phyloP scores from a whole-genome alignment of 2,329 filamentous ascomycete genomes.

The Colletotrichum neosansevieriae region DNA sequence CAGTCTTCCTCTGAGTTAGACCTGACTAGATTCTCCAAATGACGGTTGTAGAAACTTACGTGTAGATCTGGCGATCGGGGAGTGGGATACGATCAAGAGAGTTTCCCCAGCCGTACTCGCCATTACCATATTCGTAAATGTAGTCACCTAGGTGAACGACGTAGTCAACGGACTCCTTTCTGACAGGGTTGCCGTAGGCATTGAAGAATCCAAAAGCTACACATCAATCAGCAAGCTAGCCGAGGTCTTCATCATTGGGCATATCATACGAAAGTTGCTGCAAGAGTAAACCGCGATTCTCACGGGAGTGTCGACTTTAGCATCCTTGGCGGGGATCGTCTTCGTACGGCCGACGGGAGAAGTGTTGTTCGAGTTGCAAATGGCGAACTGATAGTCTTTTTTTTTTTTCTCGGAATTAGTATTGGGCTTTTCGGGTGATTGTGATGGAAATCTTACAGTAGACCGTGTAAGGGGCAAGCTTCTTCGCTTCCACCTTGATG shows the following conservation, averaged over 20 bases:
- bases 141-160: slow-evolving; percentile 71
- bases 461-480: slow-evolving; percentile 71
- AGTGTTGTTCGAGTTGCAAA: slow-evolving; percentile 72
- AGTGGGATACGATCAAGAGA: slow-evolving; percentile 64
- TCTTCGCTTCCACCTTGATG: slow-evolving; percentile 76
- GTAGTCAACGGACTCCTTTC: slow-evolving; percentile 71
- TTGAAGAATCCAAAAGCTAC: slow-evolving; percentile 66
- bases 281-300: slow-evolving; percentile 79
- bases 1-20: slow-evolving; percentile 43
- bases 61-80: slow-evolving; percentile 63
- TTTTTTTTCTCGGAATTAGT: not conserved
- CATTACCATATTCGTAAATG: slow-evolving; percentile 70
- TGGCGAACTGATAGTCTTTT: slow-evolving; percentile 71
- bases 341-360: slow-evolving; percentile 77
- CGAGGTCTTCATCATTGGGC: not conserved
- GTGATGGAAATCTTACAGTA: slow-evolving; percentile 59
- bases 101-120: slow-evolving; percentile 63
- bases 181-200: slow-evolving; percentile 68
- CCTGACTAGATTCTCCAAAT: too few relatives aligned
- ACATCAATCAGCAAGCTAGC: not conserved
- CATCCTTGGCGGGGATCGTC: slow-evolving; percentile 70
- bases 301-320: slow-evolving; percentile 65
- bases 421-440: slow-evolving; percentile 42
- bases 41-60: slow-evolving; percentile 48
- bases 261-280: slow-evolving; percentile 71